A percentile compares a stretch with the other conserved stretches of the same genome.
Conservation (phyloP, 345 rosid genomes). For the Hypericum androsaemum region DNA sequence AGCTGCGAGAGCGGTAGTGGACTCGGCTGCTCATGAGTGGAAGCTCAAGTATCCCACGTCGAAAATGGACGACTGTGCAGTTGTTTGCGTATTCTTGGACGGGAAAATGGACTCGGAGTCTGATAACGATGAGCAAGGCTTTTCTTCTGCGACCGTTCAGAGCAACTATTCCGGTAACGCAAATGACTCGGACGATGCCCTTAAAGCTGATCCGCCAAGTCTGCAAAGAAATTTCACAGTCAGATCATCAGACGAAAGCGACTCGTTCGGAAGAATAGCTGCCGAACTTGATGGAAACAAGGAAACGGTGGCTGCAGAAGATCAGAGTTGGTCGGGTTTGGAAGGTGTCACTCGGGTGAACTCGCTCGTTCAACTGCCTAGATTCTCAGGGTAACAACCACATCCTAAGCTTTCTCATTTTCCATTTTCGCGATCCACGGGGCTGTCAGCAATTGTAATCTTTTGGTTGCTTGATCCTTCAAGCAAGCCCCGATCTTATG, state of each 20-base stretch:
- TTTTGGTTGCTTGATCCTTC: constrained; percentile 16
- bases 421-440: neutral
- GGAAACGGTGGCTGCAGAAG: constrained; percentile 32
- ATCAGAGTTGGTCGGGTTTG: constrained; percentile 83
- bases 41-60: constrained; percentile 95
- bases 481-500: no score
- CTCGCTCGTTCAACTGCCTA: constrained; percentile 94
- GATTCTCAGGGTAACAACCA: constrained; percentile 71
- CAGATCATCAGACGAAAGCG: constrained; percentile 56
- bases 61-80: constrained; percentile 99
- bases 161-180: constrained; percentile 64
- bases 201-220: constrained; percentile 60
- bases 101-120: constrained; percentile 93
- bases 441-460: neutral
- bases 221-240: constrained; percentile 82
- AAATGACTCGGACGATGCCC: constrained; percentile 68
- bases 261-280: constrained; percentile 25
- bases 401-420: constrained; percentile 18
- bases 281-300: constrained; percentile 32
- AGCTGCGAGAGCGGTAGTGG: constrained; percentile 79
- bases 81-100: constrained; percentile 85
- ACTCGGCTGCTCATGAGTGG: constrained; percentile 89
- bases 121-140: constrained; percentile 65
- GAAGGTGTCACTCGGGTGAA: constrained; percentile 97
- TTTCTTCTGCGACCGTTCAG: constrained; percentile 68